Evolutionary conservation across 1,139 yeast species (phyloP).

Genomic region (Geotrichum fermentans): DNA sequence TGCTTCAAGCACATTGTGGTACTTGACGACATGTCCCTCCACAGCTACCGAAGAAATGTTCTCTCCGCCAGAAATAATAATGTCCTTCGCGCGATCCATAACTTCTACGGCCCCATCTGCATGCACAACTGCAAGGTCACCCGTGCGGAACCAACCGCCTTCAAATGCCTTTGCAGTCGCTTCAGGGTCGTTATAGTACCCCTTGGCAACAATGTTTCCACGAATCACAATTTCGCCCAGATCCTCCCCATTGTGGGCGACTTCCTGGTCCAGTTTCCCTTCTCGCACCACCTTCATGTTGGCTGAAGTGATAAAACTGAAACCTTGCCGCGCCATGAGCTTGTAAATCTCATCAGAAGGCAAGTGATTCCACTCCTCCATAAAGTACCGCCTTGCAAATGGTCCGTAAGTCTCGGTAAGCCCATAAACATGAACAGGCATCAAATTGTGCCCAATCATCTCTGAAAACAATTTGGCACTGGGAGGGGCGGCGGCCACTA

Average conservation of each 20-base stretch:
- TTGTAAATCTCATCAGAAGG: constrained; percentile 29
- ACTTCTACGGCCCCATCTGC: constrained; percentile 55
- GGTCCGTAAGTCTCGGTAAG: constrained; percentile 50
- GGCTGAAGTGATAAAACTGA: constrained; percentile 38
- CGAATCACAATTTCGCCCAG: constrained; percentile 39
- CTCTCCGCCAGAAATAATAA: constrained; percentile 78
- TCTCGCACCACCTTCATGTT: constrained; percentile 43
- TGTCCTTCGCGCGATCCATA: constrained; percentile 72
- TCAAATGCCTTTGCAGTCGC: constrained; percentile 53
- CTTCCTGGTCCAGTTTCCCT: constrained; percentile 49
- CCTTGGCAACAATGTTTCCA: constrained; percentile 50
- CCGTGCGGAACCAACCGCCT: constrained; percentile 76
- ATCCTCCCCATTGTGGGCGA: constrained; percentile 42
- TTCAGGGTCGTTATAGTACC: constrained; percentile 55
- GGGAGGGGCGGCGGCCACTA: constrained; percentile 42
- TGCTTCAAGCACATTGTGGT: constrained; percentile 36
- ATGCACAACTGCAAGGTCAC: constrained; percentile 65
- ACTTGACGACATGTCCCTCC: constrained; percentile 56
- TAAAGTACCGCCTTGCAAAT: constrained; percentile 35
- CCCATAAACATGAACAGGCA: constrained; percentile 65
- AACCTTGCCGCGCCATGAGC: constrained; percentile 39
- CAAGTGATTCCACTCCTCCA: constrained; percentile 34
- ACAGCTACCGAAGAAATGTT: constrained; percentile 75
- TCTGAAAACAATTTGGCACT: constrained; percentile 36
- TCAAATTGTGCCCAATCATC: constrained; percentile 36